Percentiles rank a stretch among this genome's conserved stretches.
These are phyloP conservation scores for Auriscalpium microsporum DNA, from an alignment of 768 basidiomycete species.

Conservation along the genomic window DNA sequence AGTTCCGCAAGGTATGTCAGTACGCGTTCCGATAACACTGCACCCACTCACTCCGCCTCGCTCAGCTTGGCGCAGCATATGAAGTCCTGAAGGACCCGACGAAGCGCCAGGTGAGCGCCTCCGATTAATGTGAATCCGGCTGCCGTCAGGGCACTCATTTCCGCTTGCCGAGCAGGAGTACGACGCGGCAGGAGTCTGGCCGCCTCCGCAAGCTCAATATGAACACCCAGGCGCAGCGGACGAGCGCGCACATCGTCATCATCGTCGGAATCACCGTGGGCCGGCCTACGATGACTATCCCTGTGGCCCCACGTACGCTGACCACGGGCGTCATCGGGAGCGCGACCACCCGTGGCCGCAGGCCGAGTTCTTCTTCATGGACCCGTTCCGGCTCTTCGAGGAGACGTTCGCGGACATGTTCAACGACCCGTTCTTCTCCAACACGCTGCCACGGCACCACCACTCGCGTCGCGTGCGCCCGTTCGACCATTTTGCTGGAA, in stretches of 20 bases:
- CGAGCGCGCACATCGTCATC: background rate
- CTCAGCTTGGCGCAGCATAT: slow-evolving; percentile 74
- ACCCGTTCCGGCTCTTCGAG: slow-evolving; percentile 70
- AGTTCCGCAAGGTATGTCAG: slow-evolving; percentile 36
- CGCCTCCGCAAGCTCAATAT: slow-evolving; percentile 37
- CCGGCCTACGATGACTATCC: slow-evolving; percentile 1
- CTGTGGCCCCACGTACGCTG: background rate
- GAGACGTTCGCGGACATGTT: slow-evolving; percentile 45
- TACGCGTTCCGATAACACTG: background rate
- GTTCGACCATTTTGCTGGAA: background rate
- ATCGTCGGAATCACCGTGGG: slow-evolving; percentile 1
- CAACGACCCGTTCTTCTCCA: slow-evolving; percentile 26
- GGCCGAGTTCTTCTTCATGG: slow-evolving; percentile 48
- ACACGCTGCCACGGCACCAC: slow-evolving; percentile 4
- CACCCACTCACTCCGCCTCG: slow-evolving; percentile 2
- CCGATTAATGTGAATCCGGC: background rate
- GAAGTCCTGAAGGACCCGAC: slow-evolving; percentile 59
- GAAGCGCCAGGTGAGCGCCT: slow-evolving; percentile 43
- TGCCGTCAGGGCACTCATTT: background rate
- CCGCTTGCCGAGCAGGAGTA: slow-evolving; percentile 38
- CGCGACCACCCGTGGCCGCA: slow-evolving; percentile 25
- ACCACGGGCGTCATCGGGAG: background rate
- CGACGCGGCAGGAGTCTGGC: slow-evolving; percentile 68
- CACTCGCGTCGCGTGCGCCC: background rate
- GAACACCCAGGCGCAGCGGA: background rate